Conservation (phyloP, 768 basidiomycete species). For the Antrodiella citrinella region DNA sequence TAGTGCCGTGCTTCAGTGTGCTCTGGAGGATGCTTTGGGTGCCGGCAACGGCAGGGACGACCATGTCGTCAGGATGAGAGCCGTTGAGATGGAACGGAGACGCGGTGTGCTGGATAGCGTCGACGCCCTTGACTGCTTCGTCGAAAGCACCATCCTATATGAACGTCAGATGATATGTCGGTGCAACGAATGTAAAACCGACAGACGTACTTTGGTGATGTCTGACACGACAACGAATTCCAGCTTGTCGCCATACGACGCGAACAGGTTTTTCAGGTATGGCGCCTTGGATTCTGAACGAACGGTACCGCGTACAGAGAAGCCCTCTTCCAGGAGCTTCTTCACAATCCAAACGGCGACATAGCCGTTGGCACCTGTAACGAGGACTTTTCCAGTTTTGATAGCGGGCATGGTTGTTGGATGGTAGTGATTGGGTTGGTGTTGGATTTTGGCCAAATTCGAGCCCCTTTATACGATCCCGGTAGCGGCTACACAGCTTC, state of each 20-base stretch:
- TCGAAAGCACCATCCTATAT: constrained; percentile 59
- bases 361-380: constrained; percentile 21
- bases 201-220: constrained; percentile 33
- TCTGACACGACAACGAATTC: constrained; percentile 39
- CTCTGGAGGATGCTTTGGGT: constrained; percentile 56
- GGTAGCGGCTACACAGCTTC: not conserved
- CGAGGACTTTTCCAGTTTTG: constrained; percentile 19
- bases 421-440: not conserved
- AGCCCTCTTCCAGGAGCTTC: constrained; percentile 29
- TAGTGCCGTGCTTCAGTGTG: constrained; percentile 37
- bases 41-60: constrained; percentile 64
- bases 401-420: constrained; percentile 17
- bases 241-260: constrained; percentile 27
- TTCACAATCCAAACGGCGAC: constrained; percentile 24
- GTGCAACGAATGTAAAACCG: not conserved
- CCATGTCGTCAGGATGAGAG: constrained; percentile 31
- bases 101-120: constrained; percentile 61
- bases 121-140: constrained; percentile 65
- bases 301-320: constrained; percentile 35
- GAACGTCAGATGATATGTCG: not conserved
- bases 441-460: too few species aligned
- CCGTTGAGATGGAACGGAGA: constrained; percentile 39
- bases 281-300: constrained; percentile 35
- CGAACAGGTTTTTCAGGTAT: constrained; percentile 31
- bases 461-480: too few species aligned